Evolutionary conservation across 768 basidiomycete genomes (phyloP).

Genomic region (Gloeophyllum trabeum): DNA sequence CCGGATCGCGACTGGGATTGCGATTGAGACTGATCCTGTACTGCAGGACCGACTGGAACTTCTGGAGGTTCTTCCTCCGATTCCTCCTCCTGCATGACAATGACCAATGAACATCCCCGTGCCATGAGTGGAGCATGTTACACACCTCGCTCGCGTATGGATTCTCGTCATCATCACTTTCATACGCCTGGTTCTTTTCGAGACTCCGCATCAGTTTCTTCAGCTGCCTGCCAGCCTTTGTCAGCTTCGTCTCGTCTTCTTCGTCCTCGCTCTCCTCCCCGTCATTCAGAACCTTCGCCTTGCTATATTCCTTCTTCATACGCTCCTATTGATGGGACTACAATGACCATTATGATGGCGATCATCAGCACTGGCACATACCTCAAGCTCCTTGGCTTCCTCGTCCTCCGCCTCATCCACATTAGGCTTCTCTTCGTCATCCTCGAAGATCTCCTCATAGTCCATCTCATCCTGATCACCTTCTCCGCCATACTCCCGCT

Average conservation of each 20-base stretch:
- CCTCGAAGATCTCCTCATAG: slow-evolving; percentile 77
- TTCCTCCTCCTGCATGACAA: slow-evolving; percentile 60
- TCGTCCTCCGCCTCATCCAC: slow-evolving; percentile 69
- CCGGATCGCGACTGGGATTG: slow-evolving; percentile 33
- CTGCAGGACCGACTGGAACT: slow-evolving; percentile 30
- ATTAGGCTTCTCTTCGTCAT: slow-evolving; percentile 71
- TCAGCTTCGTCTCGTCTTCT: slow-evolving; percentile 48
- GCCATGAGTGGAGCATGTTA: slow-evolving; percentile 4
- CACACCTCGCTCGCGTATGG: slow-evolving; percentile 74
- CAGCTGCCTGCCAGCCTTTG: slow-evolving; percentile 67
- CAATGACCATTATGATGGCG: background rate
- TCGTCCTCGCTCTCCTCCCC: slow-evolving; percentile 70
- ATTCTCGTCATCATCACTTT: slow-evolving; percentile 76
- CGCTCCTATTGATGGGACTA: slow-evolving; percentile 44
- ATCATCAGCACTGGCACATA: slow-evolving; percentile 25
- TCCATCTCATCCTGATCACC: slow-evolving; percentile 76
- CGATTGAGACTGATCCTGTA: slow-evolving; percentile 33
- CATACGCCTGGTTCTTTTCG: slow-evolving; percentile 76
- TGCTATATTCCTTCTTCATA: slow-evolving; percentile 70
- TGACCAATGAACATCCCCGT: slow-evolving; percentile 6
- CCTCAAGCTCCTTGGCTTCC: slow-evolving; percentile 77
- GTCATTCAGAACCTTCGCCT: slow-evolving; percentile 65
- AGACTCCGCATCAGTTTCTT: slow-evolving; percentile 78
- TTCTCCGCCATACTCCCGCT: slow-evolving; percentile 59
- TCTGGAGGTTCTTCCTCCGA: slow-evolving; percentile 51